Evolutionary conservation across 768 basidiomycete genomes (phyloP).

Genomic region (Lactarius psammicola): DNA sequence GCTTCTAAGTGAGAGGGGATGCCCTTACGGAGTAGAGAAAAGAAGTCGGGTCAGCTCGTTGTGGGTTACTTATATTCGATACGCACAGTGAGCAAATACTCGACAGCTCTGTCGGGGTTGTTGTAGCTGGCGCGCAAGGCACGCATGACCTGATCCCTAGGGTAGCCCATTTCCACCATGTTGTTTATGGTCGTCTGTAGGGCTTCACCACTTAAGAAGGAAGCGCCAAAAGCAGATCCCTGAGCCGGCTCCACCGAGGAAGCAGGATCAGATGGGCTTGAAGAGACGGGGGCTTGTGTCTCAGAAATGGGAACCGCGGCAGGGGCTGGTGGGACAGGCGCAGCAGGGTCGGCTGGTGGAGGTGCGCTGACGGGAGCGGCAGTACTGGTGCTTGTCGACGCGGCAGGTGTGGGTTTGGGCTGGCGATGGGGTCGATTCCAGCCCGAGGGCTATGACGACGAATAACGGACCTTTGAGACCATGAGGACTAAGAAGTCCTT

Average conservation of each 20-base stretch:
- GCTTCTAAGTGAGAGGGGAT: conserved; percentile 70
- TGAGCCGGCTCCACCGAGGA: conserved; percentile 34
- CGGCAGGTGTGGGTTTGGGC: conserved; percentile 54
- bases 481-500: conserved; percentile 99
- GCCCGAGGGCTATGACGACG: background rate
- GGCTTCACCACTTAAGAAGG: conserved; percentile 74
- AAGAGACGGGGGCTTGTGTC: conserved; percentile 35
- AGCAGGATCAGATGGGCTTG: conserved; percentile 35
- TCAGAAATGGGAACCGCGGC: conserved; percentile 38
- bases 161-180: conserved; percentile 95
- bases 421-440: conserved; percentile 30
- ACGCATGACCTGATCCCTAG: conserved; percentile 75
- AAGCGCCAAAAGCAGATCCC: conserved; percentile 44
- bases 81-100: conserved; percentile 90
- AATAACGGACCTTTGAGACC: conserved; percentile 83
- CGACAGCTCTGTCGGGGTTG: conserved; percentile 97
- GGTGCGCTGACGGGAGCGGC: conserved; percentile 34
- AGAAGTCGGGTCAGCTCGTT: conserved; percentile 21
- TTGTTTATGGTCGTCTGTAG: conserved; percentile 76
- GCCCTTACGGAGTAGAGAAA: conserved; percentile 48
- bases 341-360: conserved; percentile 33
- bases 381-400: conserved; percentile 35
- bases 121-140: conserved; percentile 94
- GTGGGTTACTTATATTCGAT: background rate
- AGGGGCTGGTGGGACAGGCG: conserved; percentile 35